These are phyloP conservation scores for Podospora pseudoanserina DNA, from an alignment of 495 filamentous ascomycete species.

Conservation along the genomic window DNA sequence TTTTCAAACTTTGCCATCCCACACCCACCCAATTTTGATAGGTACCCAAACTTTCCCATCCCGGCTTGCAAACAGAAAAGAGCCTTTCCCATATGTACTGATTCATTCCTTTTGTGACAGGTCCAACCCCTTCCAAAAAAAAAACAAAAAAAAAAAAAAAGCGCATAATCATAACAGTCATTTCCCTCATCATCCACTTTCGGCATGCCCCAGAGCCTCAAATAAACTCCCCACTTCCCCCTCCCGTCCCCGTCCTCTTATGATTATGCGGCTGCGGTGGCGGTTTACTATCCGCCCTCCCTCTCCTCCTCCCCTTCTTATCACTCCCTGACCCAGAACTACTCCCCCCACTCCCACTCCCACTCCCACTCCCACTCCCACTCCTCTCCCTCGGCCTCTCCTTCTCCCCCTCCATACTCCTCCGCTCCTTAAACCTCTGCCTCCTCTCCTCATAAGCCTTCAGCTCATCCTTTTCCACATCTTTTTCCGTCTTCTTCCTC, in stretches of 20 bases:
- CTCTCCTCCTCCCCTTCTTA: neutral
- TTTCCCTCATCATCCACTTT: neutral
- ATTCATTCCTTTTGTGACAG: neutral
- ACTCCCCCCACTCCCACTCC: neutral
- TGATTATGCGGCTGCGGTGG: neutral
- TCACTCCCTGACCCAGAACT: neutral
- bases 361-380: neutral
- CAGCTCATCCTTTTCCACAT: conserved; percentile 5
- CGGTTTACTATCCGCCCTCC: neutral
- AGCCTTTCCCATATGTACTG: neutral
- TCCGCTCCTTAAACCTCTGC: conserved; percentile 11
- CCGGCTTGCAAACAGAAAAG: neutral
- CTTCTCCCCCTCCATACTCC: neutral
- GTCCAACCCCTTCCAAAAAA: neutral
- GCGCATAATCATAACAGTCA: conserved; percentile 2
- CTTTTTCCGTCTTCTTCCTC: conserved; percentile 6
- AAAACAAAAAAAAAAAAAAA: neutral
- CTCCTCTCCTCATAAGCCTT: conserved; percentile 11
- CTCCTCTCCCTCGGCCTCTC: neutral
- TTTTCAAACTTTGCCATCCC: neutral
- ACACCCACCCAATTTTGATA: neutral
- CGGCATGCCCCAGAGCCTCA: neutral
- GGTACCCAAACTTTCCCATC: neutral
- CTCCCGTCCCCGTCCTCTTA: conserved; percentile 6
- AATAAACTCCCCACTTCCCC: neutral